These are phyloP conservation scores for Dacryopinax primogenitus DNA, from an alignment of 768 basidiomycete species.

Conservation along the genomic window DNA sequence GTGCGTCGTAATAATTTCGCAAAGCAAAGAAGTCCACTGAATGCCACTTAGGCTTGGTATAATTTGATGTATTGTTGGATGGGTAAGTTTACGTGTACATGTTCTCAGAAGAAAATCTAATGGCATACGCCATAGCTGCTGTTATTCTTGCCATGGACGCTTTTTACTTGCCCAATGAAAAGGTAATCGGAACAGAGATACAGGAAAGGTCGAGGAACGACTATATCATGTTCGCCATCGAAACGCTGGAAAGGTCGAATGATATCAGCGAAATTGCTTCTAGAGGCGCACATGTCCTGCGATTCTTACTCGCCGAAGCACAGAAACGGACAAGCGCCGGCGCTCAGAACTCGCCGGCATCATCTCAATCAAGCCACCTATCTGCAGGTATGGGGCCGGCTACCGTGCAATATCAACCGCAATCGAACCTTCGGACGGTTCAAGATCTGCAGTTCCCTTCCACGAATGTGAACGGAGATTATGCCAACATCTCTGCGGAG, in stretches of 20 bases:
- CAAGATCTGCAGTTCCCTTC: no score
- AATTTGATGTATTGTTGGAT: conserved; percentile 5
- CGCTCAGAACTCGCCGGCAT: neutral
- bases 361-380: neutral
- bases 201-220: neutral
- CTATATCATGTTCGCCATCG: neutral
- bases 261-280: neutral
- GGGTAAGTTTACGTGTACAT: neutral
- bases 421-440: no score
- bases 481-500: no score
- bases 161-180: neutral
- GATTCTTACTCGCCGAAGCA: neutral
- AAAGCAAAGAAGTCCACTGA: neutral
- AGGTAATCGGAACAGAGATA: neutral
- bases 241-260: neutral
- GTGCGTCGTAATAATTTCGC: neutral
- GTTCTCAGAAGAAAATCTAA: neutral
- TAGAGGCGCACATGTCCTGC: neutral
- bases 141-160: neutral
- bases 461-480: no score
- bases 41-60: neutral
- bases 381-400: neutral
- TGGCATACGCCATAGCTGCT: neutral
- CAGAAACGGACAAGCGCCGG: neutral
- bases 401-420: no score